phyloP scores from a whole-genome alignment of 2,329 filamentous ascomycete species.

The Camillea tinctor region DNA sequence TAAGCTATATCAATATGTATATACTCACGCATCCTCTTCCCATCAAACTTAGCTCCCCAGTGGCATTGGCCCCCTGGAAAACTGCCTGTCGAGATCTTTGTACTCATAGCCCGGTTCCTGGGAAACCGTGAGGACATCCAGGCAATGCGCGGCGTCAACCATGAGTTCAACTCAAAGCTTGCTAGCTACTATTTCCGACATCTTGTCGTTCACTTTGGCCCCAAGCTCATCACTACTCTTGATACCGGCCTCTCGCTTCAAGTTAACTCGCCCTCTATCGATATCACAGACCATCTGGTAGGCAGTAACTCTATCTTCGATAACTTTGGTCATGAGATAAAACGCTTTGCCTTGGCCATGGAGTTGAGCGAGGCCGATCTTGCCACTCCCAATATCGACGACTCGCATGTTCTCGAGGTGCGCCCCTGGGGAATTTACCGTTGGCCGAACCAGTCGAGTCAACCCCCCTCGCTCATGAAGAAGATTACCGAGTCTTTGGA shows the following conservation, averaged over 20 bases:
- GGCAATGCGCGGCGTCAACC: constrained; percentile 17
- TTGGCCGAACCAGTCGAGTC: constrained; percentile 61
- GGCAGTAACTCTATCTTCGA: constrained; percentile 52
- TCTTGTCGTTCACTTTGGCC: constrained; percentile 34
- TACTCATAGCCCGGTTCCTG: constrained; percentile 53
- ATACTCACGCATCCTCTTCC: not conserved
- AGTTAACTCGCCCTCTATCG: constrained; percentile 3
- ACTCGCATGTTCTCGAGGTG: constrained; percentile 50
- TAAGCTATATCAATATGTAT: not conserved
- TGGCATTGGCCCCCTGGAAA: constrained; percentile 9
- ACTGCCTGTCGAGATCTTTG: constrained; percentile 63
- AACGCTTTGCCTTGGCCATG: constrained; percentile 65
- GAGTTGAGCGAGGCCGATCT: constrained; percentile 59
- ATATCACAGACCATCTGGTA: constrained; percentile 23
- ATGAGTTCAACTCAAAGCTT: constrained; percentile 48
- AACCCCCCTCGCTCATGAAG: constrained; percentile 57
- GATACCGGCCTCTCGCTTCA: constrained; percentile 27
- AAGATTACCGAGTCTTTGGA: constrained; percentile 60
- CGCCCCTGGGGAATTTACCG: constrained; percentile 65
- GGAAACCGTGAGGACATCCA: constrained; percentile 33
- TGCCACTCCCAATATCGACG: constrained; percentile 54
- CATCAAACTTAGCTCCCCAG: not conserved
- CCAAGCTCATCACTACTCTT: constrained; percentile 59
- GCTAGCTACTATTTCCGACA: constrained; percentile 56
- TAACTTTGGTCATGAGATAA: constrained; percentile 59